These are phyloP conservation scores for Thraustochytrium sp. DNA, from an alignment of 352 stramenopile species.

Conservation along the genomic window DNA sequence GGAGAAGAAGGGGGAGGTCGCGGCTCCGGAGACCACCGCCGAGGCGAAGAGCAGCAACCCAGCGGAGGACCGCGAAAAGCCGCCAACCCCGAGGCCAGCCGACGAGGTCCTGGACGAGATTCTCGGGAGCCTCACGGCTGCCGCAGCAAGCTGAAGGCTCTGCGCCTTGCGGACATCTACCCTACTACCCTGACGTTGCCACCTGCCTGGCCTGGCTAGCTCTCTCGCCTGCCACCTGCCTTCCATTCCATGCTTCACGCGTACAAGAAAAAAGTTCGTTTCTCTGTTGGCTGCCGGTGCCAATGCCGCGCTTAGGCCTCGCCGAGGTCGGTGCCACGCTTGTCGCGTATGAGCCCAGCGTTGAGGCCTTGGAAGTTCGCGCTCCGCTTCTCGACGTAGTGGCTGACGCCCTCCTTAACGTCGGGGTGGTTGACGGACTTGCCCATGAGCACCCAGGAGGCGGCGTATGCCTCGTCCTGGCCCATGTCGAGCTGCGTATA, in stretches of 20 bases:
- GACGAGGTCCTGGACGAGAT: not conserved
- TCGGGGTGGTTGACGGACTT: constrained; percentile 13
- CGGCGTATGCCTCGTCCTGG: not conserved
- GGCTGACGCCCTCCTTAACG: constrained; percentile 17
- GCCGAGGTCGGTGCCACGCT: no score
- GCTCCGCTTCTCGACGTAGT: constrained; percentile 18
- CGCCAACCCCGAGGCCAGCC: not conserved
- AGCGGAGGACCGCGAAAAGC: no score
- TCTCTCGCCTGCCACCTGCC: no score
- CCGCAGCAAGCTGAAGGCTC: not conserved
- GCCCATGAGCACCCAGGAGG: not conserved
- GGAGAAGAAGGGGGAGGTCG: not conserved
- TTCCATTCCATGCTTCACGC: no score
- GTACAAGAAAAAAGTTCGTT: no score
- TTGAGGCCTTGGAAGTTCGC: constrained; percentile 13
- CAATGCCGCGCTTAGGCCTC: no score
- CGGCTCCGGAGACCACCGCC: not conserved
- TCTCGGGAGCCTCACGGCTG: not conserved
- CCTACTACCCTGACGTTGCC: no score
- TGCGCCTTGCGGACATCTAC: no score
- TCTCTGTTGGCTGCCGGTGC: no score
- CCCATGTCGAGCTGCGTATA: not conserved
- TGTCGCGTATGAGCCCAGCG: not conserved
- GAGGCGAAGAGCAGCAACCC: not conserved
- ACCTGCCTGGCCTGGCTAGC: no score